phyloP scores from a whole-genome alignment of 148 eudicot genomes.

The Talinum fruticosum region DNA sequence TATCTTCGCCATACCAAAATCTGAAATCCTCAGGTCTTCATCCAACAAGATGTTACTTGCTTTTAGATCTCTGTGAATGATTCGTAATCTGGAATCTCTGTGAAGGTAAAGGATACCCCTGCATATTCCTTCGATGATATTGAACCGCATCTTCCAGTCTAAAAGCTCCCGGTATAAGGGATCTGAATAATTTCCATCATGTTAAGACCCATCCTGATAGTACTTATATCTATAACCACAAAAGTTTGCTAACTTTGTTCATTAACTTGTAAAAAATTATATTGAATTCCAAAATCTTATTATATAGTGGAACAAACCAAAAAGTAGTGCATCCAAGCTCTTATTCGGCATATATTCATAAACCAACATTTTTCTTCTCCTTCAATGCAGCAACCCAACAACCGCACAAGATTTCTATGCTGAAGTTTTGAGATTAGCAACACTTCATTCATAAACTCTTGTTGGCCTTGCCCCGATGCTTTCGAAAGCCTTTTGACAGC shows the following conservation, averaged over 20 bases:
- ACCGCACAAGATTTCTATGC: too few relatives aligned
- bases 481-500: not conserved
- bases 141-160: not conserved
- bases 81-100: constrained; percentile 20
- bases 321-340: not conserved
- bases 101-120: constrained; percentile 27
- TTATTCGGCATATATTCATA: too few relatives aligned
- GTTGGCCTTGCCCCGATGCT: not conserved
- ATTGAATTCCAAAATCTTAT: not conserved
- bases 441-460: too few relatives aligned
- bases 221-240: too few relatives aligned
- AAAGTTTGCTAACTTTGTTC: too few relatives aligned
- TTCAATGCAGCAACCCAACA: too few relatives aligned
- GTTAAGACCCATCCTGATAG: not conserved
- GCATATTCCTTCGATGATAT: constrained; percentile 32
- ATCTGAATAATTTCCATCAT: not conserved
- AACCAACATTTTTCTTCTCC: too few relatives aligned
- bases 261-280: too few relatives aligned
- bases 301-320: not conserved
- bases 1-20: not conserved
- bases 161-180: not conserved
- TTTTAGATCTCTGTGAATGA: not conserved
- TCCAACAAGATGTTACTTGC: too few relatives aligned
- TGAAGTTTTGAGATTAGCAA: too few relatives aligned
- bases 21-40: too few relatives aligned